Evolutionary conservation across 306 rosid genomes (phyloP).

Genomic region (Ziziphus jujuba): DNA sequence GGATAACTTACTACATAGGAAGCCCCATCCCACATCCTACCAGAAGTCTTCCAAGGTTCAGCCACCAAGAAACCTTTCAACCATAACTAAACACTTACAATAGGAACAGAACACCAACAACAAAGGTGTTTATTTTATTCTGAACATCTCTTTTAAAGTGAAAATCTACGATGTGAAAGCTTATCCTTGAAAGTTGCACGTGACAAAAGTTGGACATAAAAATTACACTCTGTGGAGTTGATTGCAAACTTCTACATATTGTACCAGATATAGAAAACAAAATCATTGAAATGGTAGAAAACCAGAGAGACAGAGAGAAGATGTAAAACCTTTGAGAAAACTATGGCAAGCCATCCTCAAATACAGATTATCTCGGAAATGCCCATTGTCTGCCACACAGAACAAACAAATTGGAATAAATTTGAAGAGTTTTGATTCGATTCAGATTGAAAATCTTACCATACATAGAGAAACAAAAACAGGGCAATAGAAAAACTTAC

Average conservation of each 20-base stretch:
- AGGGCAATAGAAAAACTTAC: constrained; percentile 47
- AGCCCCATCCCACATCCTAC: constrained; percentile 87
- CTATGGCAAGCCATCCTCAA: constrained; percentile 68
- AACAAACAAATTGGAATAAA: constrained; percentile 20
- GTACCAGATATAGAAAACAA: not conserved
- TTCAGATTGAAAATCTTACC: not conserved
- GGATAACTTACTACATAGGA: constrained; percentile 62
- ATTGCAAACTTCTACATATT: not conserved
- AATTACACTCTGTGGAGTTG: not conserved
- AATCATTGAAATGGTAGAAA: not conserved
- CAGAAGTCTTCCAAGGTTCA: constrained; percentile 74
- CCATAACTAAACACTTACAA: constrained; percentile 25
- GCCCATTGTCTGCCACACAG: constrained; percentile 64
- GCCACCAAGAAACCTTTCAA: constrained; percentile 68
- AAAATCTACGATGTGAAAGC: too few relatives aligned
- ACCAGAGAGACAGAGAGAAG: not conserved
- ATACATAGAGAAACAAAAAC: not conserved
- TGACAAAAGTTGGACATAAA: not conserved
- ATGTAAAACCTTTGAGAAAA: constrained; percentile 54
- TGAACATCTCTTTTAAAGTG: too few relatives aligned
- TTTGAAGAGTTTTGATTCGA: not conserved
- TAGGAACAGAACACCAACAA: constrained; percentile 3
- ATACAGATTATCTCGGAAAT: constrained; percentile 67
- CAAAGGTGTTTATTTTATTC: not conserved
- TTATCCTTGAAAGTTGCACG: not conserved